Percentiles rank a stretch among this genome's conserved stretches.
Evolutionary conservation across 1,139 yeast genomes (phyloP).

Genomic region (Yamadazyma diospyri): DNA sequence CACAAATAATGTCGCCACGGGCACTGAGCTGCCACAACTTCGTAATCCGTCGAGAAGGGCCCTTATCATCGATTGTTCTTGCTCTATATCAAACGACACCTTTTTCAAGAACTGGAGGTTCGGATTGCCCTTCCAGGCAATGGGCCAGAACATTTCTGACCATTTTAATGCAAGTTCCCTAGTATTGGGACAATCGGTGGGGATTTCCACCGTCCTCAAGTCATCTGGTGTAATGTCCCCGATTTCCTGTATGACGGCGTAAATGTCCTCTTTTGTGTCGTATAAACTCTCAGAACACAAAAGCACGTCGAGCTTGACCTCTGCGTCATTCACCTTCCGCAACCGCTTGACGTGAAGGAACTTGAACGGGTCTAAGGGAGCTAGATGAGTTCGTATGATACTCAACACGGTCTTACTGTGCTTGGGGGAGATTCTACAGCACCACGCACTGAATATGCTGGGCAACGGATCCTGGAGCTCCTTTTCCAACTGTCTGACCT

Average conservation of each 20-base stretch:
- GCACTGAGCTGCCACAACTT: not conserved
- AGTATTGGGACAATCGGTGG: slow-evolving; percentile 42
- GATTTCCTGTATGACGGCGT: not conserved
- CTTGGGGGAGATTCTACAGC: slow-evolving; percentile 33
- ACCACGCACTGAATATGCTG: slow-evolving; percentile 53
- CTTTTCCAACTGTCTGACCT: slow-evolving; percentile 34
- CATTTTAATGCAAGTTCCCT: slow-evolving; percentile 62
- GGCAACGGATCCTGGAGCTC: slow-evolving; percentile 20
- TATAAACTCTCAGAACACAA: slow-evolving; percentile 25
- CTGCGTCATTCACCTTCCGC: slow-evolving; percentile 17
- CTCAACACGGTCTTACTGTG: slow-evolving; percentile 26
- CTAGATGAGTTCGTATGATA: slow-evolving; percentile 25
- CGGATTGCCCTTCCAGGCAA: slow-evolving; percentile 92
- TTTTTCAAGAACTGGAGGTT: slow-evolving; percentile 66
- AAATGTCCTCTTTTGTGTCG: slow-evolving; percentile 3
- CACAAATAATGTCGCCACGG: not conserved
- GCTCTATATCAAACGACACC: slow-evolving; percentile 43
- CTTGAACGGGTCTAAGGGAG: slow-evolving; percentile 24
- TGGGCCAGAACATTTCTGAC: slow-evolving; percentile 77
- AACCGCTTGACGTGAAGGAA: slow-evolving; percentile 35
- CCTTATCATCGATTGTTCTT: slow-evolving; percentile 38
- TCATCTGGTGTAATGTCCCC: slow-evolving; percentile 2
- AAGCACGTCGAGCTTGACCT: slow-evolving; percentile 20
- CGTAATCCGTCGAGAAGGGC: slow-evolving; percentile 5
- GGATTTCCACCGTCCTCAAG: slow-evolving; percentile 24